Conservation (phyloP, 2,329 filamentous ascomycete species). For the Phyllosticta capitalensis region DNA sequence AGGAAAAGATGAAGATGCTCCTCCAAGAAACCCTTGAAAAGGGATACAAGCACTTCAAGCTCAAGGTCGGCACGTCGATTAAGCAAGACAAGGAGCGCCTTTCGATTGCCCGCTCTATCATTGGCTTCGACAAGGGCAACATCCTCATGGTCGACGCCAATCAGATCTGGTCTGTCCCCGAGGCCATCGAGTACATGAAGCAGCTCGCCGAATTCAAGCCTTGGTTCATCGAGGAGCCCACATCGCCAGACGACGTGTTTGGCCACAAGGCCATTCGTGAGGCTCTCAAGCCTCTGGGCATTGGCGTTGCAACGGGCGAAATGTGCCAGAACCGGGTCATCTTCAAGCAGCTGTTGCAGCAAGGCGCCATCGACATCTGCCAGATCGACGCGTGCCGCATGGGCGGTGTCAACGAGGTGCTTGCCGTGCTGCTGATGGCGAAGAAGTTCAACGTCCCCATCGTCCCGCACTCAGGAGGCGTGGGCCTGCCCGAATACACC, state of each 20-base stretch:
- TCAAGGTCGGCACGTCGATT: conserved; percentile 72
- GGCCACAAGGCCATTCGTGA: conserved; percentile 80
- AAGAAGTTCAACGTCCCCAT: conserved; percentile 71
- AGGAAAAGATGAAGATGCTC: conserved; percentile 74
- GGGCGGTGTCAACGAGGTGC: conserved; percentile 82
- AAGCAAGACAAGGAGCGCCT: conserved; percentile 64
- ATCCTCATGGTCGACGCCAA: conserved; percentile 91
- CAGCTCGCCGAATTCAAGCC: conserved; percentile 73
- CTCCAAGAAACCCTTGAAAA: conserved; percentile 64
- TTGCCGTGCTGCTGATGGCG: conserved; percentile 82
- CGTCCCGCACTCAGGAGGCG: conserved; percentile 81
- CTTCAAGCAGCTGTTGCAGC: conserved; percentile 81
- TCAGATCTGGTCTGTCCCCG: conserved; percentile 83
- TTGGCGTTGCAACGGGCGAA: conserved; percentile 84
- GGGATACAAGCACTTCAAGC: conserved; percentile 80
- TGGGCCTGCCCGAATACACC: conserved; percentile 87
- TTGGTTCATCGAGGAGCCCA: conserved; percentile 94
- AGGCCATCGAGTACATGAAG: conserved; percentile 81
- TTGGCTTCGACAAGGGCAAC: conserved; percentile 74
- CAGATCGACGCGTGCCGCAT: conserved; percentile 87
- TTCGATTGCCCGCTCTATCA: conserved; percentile 64
- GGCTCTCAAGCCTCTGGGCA: conserved; percentile 62
- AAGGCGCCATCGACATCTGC: conserved; percentile 74
- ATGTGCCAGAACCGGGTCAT: conserved; percentile 94
- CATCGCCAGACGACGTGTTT: conserved; percentile 78